Evolutionary conservation across 1,139 yeast species (phyloP), one percentile per base, ranked within the genome.

Genomic region (Chernovozyma sophiae-reginae): DNA sequence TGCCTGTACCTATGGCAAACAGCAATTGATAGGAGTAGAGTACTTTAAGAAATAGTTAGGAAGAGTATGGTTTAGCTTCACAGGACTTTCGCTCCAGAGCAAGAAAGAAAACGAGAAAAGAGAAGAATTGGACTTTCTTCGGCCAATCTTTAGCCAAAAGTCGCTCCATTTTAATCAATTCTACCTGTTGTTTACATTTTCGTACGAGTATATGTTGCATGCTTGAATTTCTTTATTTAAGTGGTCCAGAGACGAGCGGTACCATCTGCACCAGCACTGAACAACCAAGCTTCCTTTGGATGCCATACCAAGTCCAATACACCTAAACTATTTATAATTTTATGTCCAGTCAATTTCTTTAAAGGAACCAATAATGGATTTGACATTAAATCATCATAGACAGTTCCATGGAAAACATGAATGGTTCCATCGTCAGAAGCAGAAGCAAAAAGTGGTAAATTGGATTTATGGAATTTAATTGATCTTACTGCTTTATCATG

Each of bases 181-280:
- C n/a, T n/a, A n/a, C n/a, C n/a, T n/a, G n/a, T n/a, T n/a, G n/a
- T n/a, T n/a, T n/a, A n/a, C n/a, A n/a, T n/a, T n/a, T n/a, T n/a
- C n/a, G n/a, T n/a, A n/a, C n/a, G n/a, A n/a, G n/a, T n/a, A n/a
- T n/a, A n/a, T n/a, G n/a, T n/a, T n/a, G n/a, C n/a, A n/a, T n/a
- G n/a, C n/a, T n/a, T n/a, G n/a, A n/a, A n/a, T n/a, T n/a, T n/a
- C n/a, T n/a, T n/a, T n/a, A n/a, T n/a, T 47, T 61, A 70, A 15
- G 96, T 86, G 29, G 98, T 92, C 98, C 98, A 92, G 55, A 92
- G 71, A 56, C 96, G 81, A 15, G 97, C 97, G 37, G 92, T 82
- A 43, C 95, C 90, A 62, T 94, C 98, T 17, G 97, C 97, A 51
- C 97, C 98, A n/a, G 96, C 89, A 58, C 95, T 83, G 60, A 92